Evolutionary conservation across 495 filamentous ascomycete genomes (phyloP), one percentile per base, ranked within the genome.

Genomic region (Aspergillus asperescens): DNA sequence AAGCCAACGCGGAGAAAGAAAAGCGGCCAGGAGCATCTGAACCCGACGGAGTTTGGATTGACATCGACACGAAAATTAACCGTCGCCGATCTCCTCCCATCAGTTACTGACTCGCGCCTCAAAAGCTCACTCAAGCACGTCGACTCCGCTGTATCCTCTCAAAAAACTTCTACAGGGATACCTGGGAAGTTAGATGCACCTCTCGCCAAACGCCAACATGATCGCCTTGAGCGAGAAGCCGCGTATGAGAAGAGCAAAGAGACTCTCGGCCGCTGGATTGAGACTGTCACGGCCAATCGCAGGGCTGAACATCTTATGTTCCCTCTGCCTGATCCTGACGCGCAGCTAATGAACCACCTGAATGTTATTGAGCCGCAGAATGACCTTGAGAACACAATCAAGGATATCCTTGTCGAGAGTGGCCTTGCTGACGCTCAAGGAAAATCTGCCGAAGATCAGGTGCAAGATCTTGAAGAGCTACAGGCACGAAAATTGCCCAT

Each of bases 241-340:
- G 93, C 93, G 1, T 95, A 89, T 62, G 81, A 90, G 25, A 89
- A 95, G 73, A 92, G 89, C 37, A 96, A 90, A 60, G 85, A 96
- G 67, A 89, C 89, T 0, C 72, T 98, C 20, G 84, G 87, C 52
- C 82, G 88, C 54, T 98, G 93, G 93, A 81, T 85, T 16, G 92
- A 95, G 44, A 96, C 94, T 0, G 90, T 98, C 60, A 95, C 95
- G 67, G 83, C 88, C 23, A 95, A 96, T 66, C 83, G 94, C 32
- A 78, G 89, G 53, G 91, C 93, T 4, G 94, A 96, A 23, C 92
- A 96, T 66, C 73, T 97, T 1, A 74, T 84, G n/a, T 98, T 97
- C 64, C 93, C 93, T 20, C 77, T 96, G 0, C 77, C 83, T 5
- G 86, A 95, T 54, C 85, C 87, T 1, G 75, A 82, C 43, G 74